Base-by-base conservation (phyloP, 768 basidiomycete genomes). In the Stropharia rugosoannulata region DNA sequence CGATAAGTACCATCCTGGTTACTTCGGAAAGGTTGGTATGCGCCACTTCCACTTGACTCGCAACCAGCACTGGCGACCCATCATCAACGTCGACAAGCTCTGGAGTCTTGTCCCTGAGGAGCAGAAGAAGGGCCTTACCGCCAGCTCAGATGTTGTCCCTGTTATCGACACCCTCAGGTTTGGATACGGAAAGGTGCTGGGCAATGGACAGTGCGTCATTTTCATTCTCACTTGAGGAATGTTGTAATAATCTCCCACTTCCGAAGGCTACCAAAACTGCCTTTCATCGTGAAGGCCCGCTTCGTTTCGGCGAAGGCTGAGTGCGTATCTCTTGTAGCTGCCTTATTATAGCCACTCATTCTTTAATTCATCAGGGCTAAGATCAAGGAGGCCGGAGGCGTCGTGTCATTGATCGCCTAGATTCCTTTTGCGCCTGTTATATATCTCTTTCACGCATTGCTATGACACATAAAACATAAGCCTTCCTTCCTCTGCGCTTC, bases 21-120 rank as follows among this genome's bases (percentile, higher is more conserved):
- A 98, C 93, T 98, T 96, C 75, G 95, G 95, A 82, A 98, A 98
- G 80, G 93, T 96, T 73, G 97, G 97, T 93, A 99, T 99, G 96
- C 87, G 97, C 72, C 88, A 89, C 76, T 99, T 90, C 91, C 97
- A 99, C 74, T 76, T 94, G 60, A 94, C 91, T 54, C 88, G 87
- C 75, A 97, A 97, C 75, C 75, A 81, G 64, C 81, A 86, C 76
- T 97, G 93, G 95, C 85, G 89, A 60, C 95, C 96, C 16, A 90
- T 89, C 71, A 92, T 99, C 88, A 99, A 99, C 80, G 87, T 98
- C 73, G 97, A 98, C 84, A 95, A 95, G 80, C 83, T 96, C 51
- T 93, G 93, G 93, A 82, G 85, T 60, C 88, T 97, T 67, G 89
- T 97, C 27, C 92, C 94, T 37, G 84, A 77, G 50, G 88, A 82